Conservation (phyloP, 2,329 filamentous ascomycete species). For the Sporothrix schenckii region DNA sequence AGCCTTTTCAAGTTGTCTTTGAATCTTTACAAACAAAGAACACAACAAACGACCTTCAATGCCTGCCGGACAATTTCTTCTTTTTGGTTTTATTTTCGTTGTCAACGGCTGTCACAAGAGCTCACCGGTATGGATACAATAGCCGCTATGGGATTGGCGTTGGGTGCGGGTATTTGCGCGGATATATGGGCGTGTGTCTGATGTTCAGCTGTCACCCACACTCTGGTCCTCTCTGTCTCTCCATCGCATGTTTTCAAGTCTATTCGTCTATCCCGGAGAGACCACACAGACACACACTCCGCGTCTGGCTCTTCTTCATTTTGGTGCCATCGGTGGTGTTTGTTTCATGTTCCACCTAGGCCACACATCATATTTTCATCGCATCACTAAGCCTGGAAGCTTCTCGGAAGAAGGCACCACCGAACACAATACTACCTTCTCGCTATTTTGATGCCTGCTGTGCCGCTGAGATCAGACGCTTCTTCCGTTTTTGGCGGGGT, state of each 20-base stretch:
- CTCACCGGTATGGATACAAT: slow-evolving; percentile 14
- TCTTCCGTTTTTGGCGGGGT: background rate
- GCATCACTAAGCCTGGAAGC: background rate
- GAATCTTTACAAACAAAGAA: background rate
- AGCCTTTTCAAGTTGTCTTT: background rate
- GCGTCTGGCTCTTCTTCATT: too few species aligned
- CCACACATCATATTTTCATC: background rate
- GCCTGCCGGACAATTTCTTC: background rate
- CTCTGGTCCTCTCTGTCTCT: too few species aligned
- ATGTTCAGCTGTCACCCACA: slow-evolving; percentile 8
- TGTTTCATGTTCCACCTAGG: slow-evolving; percentile 4
- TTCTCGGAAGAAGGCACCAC: background rate
- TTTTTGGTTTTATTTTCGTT: background rate
- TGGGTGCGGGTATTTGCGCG: slow-evolving; percentile 4
- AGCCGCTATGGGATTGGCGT: background rate
- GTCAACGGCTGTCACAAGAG: background rate
- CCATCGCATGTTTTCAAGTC: background rate
- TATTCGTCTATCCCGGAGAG: background rate
- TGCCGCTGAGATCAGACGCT: slow-evolving; percentile 19
- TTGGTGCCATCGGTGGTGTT: too few species aligned
- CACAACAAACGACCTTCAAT: background rate
- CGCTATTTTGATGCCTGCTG: background rate
- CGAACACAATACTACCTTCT: background rate
- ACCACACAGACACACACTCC: background rate
- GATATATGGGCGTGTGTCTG: slow-evolving; percentile 16